These are phyloP conservation scores for Paraphysoderma sedebokerense DNA, from an alignment of 371 early-diverging fungal genomes.

Conservation along the genomic window DNA sequence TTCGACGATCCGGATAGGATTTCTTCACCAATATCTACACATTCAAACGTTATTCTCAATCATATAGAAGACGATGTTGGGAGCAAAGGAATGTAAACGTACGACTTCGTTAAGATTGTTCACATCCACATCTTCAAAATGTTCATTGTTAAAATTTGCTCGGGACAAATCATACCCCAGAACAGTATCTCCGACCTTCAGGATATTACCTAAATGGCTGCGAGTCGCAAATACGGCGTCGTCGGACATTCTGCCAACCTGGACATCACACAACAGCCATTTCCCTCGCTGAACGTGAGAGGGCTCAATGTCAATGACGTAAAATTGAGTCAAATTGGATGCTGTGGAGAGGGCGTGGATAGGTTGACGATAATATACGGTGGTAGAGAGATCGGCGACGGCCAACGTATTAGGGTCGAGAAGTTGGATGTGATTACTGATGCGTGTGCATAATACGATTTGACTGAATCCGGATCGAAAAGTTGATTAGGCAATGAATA, in stretches of 20 bases:
- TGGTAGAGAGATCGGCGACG: constrained; percentile 51
- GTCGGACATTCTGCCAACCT: constrained; percentile 59
- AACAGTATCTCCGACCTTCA: constrained; percentile 80
- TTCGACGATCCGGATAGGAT: constrained; percentile 70
- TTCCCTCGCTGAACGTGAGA: constrained; percentile 58
- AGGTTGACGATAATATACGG: constrained; percentile 55
- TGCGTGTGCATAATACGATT: constrained; percentile 61
- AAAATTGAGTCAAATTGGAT: constrained; percentile 63
- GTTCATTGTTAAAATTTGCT: constrained; percentile 79
- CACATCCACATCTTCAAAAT: constrained; percentile 46
- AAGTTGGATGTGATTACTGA: constrained; percentile 67
- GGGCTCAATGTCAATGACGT: constrained; percentile 81
- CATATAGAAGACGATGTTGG: too few species aligned
- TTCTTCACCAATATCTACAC: constrained; percentile 60
- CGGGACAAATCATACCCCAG: constrained; percentile 77
- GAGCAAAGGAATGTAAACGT: background rate
- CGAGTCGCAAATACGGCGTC: constrained; percentile 70
- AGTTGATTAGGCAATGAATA: background rate
- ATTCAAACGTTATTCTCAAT: background rate
- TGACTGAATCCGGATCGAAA: constrained; percentile 26
- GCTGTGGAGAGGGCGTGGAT: constrained; percentile 52
- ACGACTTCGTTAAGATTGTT: constrained; percentile 63
- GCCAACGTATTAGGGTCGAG: constrained; percentile 71
- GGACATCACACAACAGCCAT: constrained; percentile 54
- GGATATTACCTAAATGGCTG: constrained; percentile 80